Evolutionary conservation across 306 rosid genomes (phyloP).

Genomic region (Corylus avellana): DNA sequence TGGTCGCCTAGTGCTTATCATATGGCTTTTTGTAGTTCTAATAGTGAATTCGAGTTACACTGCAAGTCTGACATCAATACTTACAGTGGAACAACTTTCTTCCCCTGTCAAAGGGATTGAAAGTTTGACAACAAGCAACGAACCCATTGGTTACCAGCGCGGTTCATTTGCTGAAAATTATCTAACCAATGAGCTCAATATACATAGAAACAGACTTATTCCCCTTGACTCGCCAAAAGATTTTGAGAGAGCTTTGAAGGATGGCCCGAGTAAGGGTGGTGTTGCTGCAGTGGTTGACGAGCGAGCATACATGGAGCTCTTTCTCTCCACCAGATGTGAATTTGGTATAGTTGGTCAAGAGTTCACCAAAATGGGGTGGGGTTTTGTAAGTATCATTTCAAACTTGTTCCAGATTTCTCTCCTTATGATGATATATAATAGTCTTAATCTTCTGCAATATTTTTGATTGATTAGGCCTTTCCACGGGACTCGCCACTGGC

Average conservation of each 20-base stretch:
- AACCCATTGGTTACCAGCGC: constrained; percentile 72
- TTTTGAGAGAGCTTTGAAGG: constrained; percentile 55
- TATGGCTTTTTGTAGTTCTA: constrained; percentile 93
- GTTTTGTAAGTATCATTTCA: constrained; percentile 71
- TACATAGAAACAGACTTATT: constrained; percentile 64
- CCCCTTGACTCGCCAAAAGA: constrained; percentile 63
- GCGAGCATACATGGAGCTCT: constrained; percentile 76
- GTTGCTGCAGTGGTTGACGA: constrained; percentile 81
- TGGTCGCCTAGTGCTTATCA: constrained; percentile 76
- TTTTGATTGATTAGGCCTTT: background rate
- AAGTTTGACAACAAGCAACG: constrained; percentile 49
- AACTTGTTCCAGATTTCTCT: too few relatives aligned
- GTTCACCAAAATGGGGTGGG: constrained; percentile 94
- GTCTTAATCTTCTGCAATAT: too few relatives aligned
- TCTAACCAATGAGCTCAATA: constrained; percentile 56
- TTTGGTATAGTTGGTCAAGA: constrained; percentile 80
- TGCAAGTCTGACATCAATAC: constrained; percentile 93
- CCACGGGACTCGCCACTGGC: constrained; percentile 83
- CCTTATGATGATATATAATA: too few relatives aligned
- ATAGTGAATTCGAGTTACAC: constrained; percentile 93
- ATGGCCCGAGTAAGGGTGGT: constrained; percentile 77
- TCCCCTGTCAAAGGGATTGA: constrained; percentile 86
- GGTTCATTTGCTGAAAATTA: constrained; percentile 68
- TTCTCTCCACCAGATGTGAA: constrained; percentile 85
- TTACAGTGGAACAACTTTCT: constrained; percentile 81